Base-by-base conservation (phyloP, 345 rosid species). In the Odontarrhena argentea region DNA sequence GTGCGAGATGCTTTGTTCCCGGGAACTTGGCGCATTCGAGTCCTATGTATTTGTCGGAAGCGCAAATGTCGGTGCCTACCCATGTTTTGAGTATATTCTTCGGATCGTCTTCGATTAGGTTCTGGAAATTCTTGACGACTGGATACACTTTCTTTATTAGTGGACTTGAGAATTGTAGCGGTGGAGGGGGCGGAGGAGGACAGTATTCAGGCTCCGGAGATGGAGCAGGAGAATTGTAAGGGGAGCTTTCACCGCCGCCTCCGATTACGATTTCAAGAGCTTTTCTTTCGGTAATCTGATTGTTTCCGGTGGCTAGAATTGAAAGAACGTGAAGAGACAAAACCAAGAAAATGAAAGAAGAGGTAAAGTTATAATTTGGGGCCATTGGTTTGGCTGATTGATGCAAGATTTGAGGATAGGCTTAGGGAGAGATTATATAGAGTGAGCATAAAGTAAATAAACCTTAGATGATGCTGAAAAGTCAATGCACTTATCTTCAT, bases 21-120 rank as follows among this genome's bases (percentile, higher is more conserved):
- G 98, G 96, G 2, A 87, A 93, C 28, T 43, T 77, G 22, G 86
- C 91, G 41, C 98, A 87, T 67, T 74, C 87, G 69, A 92, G 91
- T 11, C 98, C 96, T 61, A 52, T 77, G 79, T 92, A 89, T 4
- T 60, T 70, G 15, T 70, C 63, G 24, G 37, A 0, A 7, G 34
- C 84, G 81, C 97, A 87, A 24, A 91, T 70, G 45, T 88, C 85
- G 5, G 85, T 74, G 45, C 96, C 96, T 0, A 47, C 69, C 98
- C 96, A 89, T 5, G 95, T 80, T 43, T 72, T 70, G 45, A 92
- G 85, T 77, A 89, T 80, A 46, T 77, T 74, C 13, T 86, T 79
- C 35, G 91, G 96, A 60, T 92, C 96, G 0, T 80, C 77, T 37
- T 92, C 81, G 78, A 89, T 79, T 14, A 68, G 67, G 48, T 83